Base-by-base conservation (phyloP, 2,329 filamentous ascomycete genomes). In the Aschersonia sp. region DNA sequence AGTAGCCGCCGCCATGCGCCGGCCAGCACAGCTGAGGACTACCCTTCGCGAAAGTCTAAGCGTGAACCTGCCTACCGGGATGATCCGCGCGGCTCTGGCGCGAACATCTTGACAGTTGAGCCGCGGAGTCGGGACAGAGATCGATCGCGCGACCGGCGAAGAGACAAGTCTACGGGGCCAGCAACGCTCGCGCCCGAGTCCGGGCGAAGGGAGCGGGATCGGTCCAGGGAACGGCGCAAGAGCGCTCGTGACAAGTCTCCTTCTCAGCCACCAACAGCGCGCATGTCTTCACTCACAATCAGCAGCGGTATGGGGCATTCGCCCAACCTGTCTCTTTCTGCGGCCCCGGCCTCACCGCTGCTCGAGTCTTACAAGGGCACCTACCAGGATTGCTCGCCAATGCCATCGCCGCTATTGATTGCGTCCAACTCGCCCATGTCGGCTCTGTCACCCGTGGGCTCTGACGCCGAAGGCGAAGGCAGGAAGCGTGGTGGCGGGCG, bases 291-390 rank as follows among this genome's bases (percentile, higher is more conserved):
- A n/a, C 63, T 79, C 40, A 69, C 65, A 1, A 72, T 80, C 20
- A 20, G 20, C 20, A 20, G 20, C 43, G 68, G 67, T 53, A 70
- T 69, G 2, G 66, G 67, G 5, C 65, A 67, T n/a, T 46, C 60
- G 3, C 61, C 61, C 28, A 60, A 56, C 46, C 52, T 69, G 45
- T 71, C 75, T 9, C 61, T 80, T 2, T 67, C 75, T 2, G 67
- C 69, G 29, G 75, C 87, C 2, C 87, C 89, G 0, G 79, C 79
- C 1, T 95, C 88, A 52, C 92, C 91, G 1, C 72, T 97, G 45
- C 77, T 95, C 2, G 91, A 97, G 65, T 83, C 92, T 1, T 97
- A 97, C 65, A 84, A 83, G 52, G 91, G 91, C 40, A 95, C 89
- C 0, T 97, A 94, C 58, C 91, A 97, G 64, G 87, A 86, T 50